Base-by-base conservation (phyloP, 768 basidiomycete genomes). In the Lentinula sp. region DNA sequence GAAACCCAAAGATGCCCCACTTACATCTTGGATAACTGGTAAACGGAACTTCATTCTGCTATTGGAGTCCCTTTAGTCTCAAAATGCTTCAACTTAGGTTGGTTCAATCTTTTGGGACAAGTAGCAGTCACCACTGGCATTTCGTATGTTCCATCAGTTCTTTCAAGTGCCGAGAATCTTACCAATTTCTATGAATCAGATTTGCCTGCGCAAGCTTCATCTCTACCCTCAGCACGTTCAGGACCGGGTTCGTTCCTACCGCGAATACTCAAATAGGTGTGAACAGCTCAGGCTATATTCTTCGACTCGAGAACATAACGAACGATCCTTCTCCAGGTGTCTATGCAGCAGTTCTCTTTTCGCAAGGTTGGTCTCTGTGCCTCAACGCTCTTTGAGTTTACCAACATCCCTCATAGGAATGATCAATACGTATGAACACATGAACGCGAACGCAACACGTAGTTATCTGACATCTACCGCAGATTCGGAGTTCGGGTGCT, bases 111-210 rank as follows among this genome's bases (percentile, higher is more conserved):
- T 15, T 75, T 89, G 10, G 87, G 87, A 0, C 89, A 90, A 71
- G 88, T 89, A 0, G 88, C 89, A 3, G 84, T 91, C 6, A 90
- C 88, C 0, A 88, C 88, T 2, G 87, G 87, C 3, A 89, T 89
- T 67, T 82, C 80, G 81, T 85, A 53, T 16, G 71, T 63, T 31
- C 7, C 31, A 4, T 50, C 37, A 39, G 54, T 28, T 7, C 10
- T 52, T 18, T 39, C 32, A 7, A 51, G n/a, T 28, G 32, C 8
- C 31, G 31, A 48, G n/a, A 39, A 23, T 37, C 9, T 5, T n/a
- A 13, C n/a, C 18, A 35, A 34, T 59, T 23, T 32, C 21, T 18
- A 10, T 15, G 40, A 21, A 35, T 48, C 35, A 87, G 87, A 62
- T 88, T 84, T 64, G 87, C 78, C 2, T 85, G 84, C 64, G 85